A percentile compares a stretch with the other conserved stretches of the same genome.
Conservation (phyloP, 768 basidiomycete genomes). For the Russula lepida region DNA sequence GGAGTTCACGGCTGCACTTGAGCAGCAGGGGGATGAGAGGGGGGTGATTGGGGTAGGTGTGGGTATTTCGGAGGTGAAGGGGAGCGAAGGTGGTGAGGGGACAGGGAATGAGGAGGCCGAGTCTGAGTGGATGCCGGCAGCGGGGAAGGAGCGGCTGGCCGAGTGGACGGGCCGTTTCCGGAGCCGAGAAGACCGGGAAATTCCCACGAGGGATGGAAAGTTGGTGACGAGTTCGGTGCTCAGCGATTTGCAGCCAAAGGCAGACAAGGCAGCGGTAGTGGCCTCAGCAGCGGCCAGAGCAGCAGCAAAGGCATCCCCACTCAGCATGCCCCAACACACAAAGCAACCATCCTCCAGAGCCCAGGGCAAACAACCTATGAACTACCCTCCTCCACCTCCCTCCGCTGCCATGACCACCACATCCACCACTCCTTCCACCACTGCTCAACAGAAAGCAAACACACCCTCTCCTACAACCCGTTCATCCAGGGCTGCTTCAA, state of each 20-base stretch:
- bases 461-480: slow-evolving; percentile 29
- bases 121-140: too few species aligned
- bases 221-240: slow-evolving; percentile 12
- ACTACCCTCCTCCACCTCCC: slow-evolving; percentile 38
- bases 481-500: slow-evolving; percentile 36
- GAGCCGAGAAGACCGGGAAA: slow-evolving; percentile 1
- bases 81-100: not conserved
- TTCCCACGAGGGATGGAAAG: slow-evolving; percentile 15
- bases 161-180: not conserved
- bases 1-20: slow-evolving; percentile 43
- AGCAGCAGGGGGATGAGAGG: slow-evolving; percentile 37
- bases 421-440: slow-evolving; percentile 22
- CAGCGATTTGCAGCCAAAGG: slow-evolving; percentile 16
- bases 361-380: slow-evolving; percentile 90
- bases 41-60: slow-evolving; percentile 26
- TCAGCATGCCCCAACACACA: slow-evolving; percentile 22
- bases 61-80: slow-evolving; percentile 24
- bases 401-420: slow-evolving; percentile 29
- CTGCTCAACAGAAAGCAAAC: slow-evolving; percentile 15
- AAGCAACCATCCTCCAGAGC: slow-evolving; percentile 54
- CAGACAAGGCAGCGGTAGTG: slow-evolving; percentile 21
- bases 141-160: not conserved
- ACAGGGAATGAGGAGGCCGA: not conserved
- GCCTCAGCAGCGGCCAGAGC: slow-evolving; percentile 3
- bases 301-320: slow-evolving; percentile 6